Percentiles rank a stretch among this genome's conserved stretches.
These are phyloP conservation scores for Leucogyrophana mollusca DNA, from an alignment of 768 basidiomycete species.

Conservation along the genomic window DNA sequence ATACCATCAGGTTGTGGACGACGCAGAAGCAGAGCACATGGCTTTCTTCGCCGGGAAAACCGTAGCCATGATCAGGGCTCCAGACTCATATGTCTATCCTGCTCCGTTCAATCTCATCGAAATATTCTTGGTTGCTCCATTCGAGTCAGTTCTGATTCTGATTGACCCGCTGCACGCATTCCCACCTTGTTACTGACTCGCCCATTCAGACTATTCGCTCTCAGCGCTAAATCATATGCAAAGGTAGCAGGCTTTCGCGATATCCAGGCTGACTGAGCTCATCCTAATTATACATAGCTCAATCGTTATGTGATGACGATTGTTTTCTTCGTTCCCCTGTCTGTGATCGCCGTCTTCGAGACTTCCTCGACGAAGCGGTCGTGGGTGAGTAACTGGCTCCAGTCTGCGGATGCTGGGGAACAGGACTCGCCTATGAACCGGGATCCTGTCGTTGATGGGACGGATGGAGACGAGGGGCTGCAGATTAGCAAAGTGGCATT, in stretches of 20 bases:
- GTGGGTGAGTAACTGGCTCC: slow-evolving; percentile 73
- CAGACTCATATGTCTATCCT: slow-evolving; percentile 80
- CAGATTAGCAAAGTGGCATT: slow-evolving; percentile 72
- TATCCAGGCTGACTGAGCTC: background rate
- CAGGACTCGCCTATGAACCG: slow-evolving; percentile 50
- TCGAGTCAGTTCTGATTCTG: slow-evolving; percentile 63
- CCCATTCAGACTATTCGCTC: slow-evolving; percentile 37
- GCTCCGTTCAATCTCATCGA: slow-evolving; percentile 94
- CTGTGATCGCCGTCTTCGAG: slow-evolving; percentile 75
- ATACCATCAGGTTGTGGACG: slow-evolving; percentile 61
- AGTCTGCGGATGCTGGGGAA: slow-evolving; percentile 55
- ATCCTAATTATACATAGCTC: slow-evolving; percentile 39
- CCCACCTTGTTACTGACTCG: slow-evolving; percentile 1
- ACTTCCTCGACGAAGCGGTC: slow-evolving; percentile 49
- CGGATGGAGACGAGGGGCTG: slow-evolving; percentile 51
- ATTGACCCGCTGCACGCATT: background rate
- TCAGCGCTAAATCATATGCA: slow-evolving; percentile 57
- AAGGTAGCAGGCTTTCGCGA: slow-evolving; percentile 34
- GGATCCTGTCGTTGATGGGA: slow-evolving; percentile 61
- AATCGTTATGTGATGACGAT: slow-evolving; percentile 77
- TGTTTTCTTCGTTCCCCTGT: slow-evolving; percentile 82
- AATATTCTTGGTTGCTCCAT: slow-evolving; percentile 72
- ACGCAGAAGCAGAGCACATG: slow-evolving; percentile 89
- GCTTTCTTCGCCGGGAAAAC: slow-evolving; percentile 91
- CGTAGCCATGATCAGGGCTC: slow-evolving; percentile 79